Evolutionary conservation across 495 filamentous ascomycete species (phyloP), one percentile per base, ranked within the genome.

Genomic region (Penicillium taxi): DNA sequence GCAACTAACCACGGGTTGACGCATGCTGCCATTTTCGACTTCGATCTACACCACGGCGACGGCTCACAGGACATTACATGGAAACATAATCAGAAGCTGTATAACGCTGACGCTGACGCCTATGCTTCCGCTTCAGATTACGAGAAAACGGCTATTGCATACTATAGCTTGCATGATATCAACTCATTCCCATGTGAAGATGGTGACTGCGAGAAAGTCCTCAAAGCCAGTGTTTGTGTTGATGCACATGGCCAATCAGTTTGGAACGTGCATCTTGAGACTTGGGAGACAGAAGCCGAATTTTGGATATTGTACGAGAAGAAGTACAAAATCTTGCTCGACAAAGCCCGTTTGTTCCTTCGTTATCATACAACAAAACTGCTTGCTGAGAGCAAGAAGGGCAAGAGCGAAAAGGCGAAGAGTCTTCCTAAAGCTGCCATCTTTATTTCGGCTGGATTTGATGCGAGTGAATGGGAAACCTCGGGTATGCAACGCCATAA

Each of bases 131-230:
- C 75, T 5, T 63, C 81, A 0, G 59, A 66, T 21, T 78, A 79
- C 59, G 86, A 90, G 63, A 86, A 81, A 66, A 80, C 85, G 0
- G 77, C 82, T 6, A 87, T 95, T 42, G 93, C 89, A 1, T 98
- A 98, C 51, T 96, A 91, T 57, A 94, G 87, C 50, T 50, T 96
- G 26, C 91, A 98, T 55, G 91, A 98, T 55, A 95, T 98, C 61
- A 95, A 96, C 61, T 94, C 86, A 6, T 98, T 86, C 52, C 91
- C 91, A 1, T 98, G 91, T 55, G 91, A 96, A 53, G 69, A 65
- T 45, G 93, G 89, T 20, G 88, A 94, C 27, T 74, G 79, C 25
- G 85, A 90, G 6, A 96, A 96, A 55, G 77, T 96, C 32, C 82
- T 78, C 53, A 90, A 86, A 46, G 91, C 91, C 0, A 94, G 86